A percentile compares a stretch with the other conserved stretches of the same genome.
These are phyloP conservation scores for Cicer cuneatum DNA, from an alignment of 306 rosid genomes.

Conservation along the genomic window DNA sequence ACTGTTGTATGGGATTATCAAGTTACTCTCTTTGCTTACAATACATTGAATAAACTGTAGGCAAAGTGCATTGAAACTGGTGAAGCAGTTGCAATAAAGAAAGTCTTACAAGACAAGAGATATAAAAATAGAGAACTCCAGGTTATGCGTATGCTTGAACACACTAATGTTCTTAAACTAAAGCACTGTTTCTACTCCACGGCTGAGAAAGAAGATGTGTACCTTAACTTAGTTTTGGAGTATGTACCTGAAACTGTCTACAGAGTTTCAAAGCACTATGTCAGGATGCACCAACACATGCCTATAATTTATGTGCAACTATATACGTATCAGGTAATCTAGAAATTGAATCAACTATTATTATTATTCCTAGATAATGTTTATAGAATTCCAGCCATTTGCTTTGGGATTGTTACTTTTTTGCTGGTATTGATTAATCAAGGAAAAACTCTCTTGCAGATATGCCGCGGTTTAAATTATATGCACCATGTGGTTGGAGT, in stretches of 20 bases:
- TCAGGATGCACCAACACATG: slow-evolving; percentile 71
- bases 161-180: slow-evolving; percentile 76
- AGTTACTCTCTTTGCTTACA: slow-evolving; percentile 25
- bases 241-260: slow-evolving; percentile 88
- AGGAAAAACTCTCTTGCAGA: slow-evolving; percentile 55
- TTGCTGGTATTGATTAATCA: slow-evolving; percentile 27
- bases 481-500: slow-evolving; percentile 86
- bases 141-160: slow-evolving; percentile 82
- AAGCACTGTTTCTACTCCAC: slow-evolving; percentile 90
- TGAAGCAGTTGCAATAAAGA: slow-evolving; percentile 85
- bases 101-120: slow-evolving; percentile 94
- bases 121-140: slow-evolving; percentile 95
- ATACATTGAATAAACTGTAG: slow-evolving; percentile 49
- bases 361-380: background rate
- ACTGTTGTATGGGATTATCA: background rate
- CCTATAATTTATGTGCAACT: slow-evolving; percentile 79
- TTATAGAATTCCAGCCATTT: background rate
- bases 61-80: slow-evolving; percentile 91
- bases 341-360: background rate
- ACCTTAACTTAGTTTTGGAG: slow-evolving; percentile 95
- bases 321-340: slow-evolving; percentile 81
- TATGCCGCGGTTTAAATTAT: slow-evolving; percentile 89
- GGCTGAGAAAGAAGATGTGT: slow-evolving; percentile 80
- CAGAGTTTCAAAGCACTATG: slow-evolving; percentile 81
- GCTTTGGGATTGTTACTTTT: slow-evolving; percentile 10